Percentiles rank a stretch among this genome's conserved stretches.
Evolutionary conservation across 129 eudicot genomes (phyloP).

Genomic region (Calendula officinalis): DNA sequence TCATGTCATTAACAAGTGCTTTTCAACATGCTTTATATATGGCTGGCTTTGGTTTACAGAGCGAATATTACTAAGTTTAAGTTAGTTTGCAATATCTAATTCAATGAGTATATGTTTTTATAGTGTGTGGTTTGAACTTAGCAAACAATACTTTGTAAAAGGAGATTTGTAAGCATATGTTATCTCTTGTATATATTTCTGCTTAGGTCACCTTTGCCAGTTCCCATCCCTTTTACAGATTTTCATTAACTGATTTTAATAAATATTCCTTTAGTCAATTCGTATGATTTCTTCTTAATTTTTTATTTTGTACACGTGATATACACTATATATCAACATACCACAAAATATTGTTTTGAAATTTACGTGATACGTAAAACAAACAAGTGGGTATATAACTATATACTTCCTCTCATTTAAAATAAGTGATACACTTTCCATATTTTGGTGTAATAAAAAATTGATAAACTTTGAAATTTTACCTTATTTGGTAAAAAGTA

Average conservation of each 20-base stretch:
- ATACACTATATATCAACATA: no score
- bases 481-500: no score
- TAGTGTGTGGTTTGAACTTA: not conserved
- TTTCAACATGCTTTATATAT: constrained; percentile 32
- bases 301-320: constrained; percentile 15
- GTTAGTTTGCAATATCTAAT: not conserved
- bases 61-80: not conserved
- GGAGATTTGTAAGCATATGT: constrained; percentile 22
- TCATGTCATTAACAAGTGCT: no score
- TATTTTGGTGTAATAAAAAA: no score
- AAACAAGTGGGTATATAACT: no score
- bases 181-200: constrained; percentile 16
- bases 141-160: constrained; percentile 19
- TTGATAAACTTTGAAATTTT: no score
- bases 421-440: no score
- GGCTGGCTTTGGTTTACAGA: not conserved
- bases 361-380: no score
- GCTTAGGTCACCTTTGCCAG: constrained; percentile 37
- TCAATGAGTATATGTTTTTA: not conserved
- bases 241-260: constrained; percentile 13
- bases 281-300: constrained; percentile 3
- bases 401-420: no score
- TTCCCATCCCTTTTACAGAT: constrained; percentile 23
- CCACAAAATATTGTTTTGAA: no score
- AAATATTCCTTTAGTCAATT: constrained; percentile 24